Base-by-base conservation (phyloP, 768 basidiomycete genomes). In the Stropharia rugosoannulata region DNA sequence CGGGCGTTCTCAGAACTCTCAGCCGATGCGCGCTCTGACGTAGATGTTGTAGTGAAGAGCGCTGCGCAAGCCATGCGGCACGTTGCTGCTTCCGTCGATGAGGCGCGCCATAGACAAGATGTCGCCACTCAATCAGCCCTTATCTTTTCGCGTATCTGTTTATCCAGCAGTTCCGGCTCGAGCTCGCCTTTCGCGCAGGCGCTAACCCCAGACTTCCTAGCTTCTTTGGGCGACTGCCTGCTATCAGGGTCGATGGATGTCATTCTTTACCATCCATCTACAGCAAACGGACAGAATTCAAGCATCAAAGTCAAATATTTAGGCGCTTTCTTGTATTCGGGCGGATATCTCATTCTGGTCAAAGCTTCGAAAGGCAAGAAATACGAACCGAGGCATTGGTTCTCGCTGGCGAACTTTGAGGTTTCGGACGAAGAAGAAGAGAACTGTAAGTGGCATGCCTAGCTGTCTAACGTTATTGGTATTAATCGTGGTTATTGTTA, bases 351-450 rank as follows among this genome's bases (percentile, higher is more conserved):
- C 38, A 79, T 97, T 18, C 74, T 99, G 43, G 92, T 85, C 60
- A 98, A 96, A 73, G 87, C 95, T 39, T 75, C 80, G 61, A 94
- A 92, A 72, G 79, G 82, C 55, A 90, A 80, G 67, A 76, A 76
- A 35, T 99, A 97, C 65, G 93, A 95, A 64, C 86, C 93, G 15
- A 83, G 80, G 57, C 89, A 96, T 67, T 98, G 94, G 90, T 88
- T 98, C 64, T 82, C 85, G 39, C 73, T 97, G 18, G 78, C 80
- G 43, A 82, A 83, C 16, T 90, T 92, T 61, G 85, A 90, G 50
- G 61, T 95, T 38, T 72, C 79, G 12, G 90, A 91, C 55, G 76
- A 84, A 15, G 80, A 80, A 36, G 83, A 85, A 25, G 85, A 86
- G 52, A 87, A 91, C 68, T 87, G 94, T 96, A 63, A 60, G 88